Percentiles rank a stretch among this genome's conserved stretches.
Conservation (phyloP, 2,329 filamentous ascomycete genomes). For the Sporothrix pseudoabietina region DNA sequence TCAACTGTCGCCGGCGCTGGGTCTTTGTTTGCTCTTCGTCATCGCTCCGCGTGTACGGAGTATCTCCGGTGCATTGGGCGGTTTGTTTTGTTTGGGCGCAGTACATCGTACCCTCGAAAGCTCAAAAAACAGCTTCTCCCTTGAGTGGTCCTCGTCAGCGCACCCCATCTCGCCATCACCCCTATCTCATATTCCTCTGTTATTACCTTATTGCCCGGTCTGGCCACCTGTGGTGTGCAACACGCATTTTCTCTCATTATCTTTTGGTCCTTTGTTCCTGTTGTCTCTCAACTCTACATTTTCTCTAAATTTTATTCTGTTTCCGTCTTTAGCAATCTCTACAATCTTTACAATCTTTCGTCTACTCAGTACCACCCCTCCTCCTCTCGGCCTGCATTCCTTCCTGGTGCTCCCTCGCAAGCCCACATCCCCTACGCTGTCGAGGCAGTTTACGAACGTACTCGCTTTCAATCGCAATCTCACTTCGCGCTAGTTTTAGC, state of each 20-base stretch:
- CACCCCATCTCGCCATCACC: slow-evolving; percentile 11
- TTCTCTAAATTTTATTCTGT: background rate
- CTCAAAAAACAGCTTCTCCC: background rate
- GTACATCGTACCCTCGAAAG: background rate
- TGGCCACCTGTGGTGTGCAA: background rate
- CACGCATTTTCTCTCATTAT: background rate
- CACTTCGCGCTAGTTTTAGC: slow-evolving; percentile 28
- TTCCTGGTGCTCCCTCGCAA: background rate
- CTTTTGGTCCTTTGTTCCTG: background rate
- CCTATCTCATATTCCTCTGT: background rate
- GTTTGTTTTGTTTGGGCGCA: background rate
- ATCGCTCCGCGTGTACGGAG: background rate
- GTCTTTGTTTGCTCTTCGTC: slow-evolving; percentile 8
- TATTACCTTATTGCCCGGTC: background rate
- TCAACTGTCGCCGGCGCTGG: background rate
- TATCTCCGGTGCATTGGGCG: background rate
- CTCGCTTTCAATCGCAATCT: slow-evolving; percentile 24
- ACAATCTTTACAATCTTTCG: background rate
- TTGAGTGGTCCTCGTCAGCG: background rate
- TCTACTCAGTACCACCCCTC: background rate
- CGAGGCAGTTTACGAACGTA: too few relatives aligned
- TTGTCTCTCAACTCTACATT: background rate
- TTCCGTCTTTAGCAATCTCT: background rate
- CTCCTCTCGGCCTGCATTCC: slow-evolving; percentile 22
- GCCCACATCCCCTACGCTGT: background rate